Evolutionary conservation across 768 basidiomycete species (phyloP), one percentile per base, ranked within the genome.

Genomic region (Udeniomyces megalosporus): DNA sequence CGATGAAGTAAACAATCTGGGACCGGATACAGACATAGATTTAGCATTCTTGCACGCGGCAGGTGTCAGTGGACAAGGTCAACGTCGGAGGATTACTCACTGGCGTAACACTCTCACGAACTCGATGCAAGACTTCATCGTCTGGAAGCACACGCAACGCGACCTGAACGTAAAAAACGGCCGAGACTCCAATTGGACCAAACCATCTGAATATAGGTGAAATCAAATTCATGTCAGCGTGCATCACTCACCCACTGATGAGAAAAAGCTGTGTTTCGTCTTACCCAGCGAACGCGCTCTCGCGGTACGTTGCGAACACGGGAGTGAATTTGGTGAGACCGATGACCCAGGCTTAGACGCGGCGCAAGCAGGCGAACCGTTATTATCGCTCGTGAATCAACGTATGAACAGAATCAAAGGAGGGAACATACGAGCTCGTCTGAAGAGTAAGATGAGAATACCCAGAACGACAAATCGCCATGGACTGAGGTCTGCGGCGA

Each of bases 401-500:
- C n/a, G n/a, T n/a, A n/a, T n/a, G n/a, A n/a, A n/a, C n/a, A n/a
- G n/a, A n/a, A n/a, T n/a, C n/a, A n/a, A n/a, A 42, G 38, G 38
- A 42, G 8, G 38, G 38, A 42, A 8, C 38, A 8, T 42, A 42
- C 38, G 38, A 17, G 38, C 10, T 42, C 38, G 38, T 8, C 38
- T 8, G 17, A 42, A 17, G 38, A 74, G 42, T 58, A 77, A 71
- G 58, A 77, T 69, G 38, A 71, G 60, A 17, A 76, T 68, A 2
- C 70, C 74, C 17, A 76, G 65, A 6, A 75, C 68, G 24, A 76
- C 70, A 11, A 77, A 63, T 11, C 72, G 65, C 75, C 76, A 75
- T 1, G 73, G 70, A 2, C 68, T 60, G 38, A 77, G 70, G 10
- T 61, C 64, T 58, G 46, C 7, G 2, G 2, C 38, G 29, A 58